Base-by-base conservation (phyloP, 495 filamentous ascomycete species). In the Hyaloscypha bicolor region DNA sequence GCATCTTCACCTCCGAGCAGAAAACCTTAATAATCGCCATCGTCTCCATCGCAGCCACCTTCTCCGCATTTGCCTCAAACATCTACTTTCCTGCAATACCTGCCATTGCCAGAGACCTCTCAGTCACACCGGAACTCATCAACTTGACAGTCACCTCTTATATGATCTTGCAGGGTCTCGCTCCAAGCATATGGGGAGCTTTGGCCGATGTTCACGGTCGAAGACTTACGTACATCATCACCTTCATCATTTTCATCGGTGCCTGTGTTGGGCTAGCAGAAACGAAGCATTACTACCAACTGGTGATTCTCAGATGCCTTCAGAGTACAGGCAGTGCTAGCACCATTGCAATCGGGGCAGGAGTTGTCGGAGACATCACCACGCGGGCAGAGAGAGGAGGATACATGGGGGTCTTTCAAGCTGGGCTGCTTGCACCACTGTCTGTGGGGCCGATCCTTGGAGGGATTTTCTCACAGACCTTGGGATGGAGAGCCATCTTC, bases 221-320 rank as follows among this genome's bases (percentile, higher is more conserved):
- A 31, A 72, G 88, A 58, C 83, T 82, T 0, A 84, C 83, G 0
- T 90, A 86, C 59, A 81, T 89, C 21, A 69, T 86, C n/a, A 78
- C 79, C n/a, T 86, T 90, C 59, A 61, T 76, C 57, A 79, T 90
- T 29, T 91, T 88, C 69, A 72, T 87, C 5, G 79, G 76, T 51
- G 88, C 88, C 39, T 87, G 87, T 70, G 80, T 90, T 39, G 89
- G 87, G 0, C 76, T 90, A 0, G 87, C 87, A 9, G 71, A 89
- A 35, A 85, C 88, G 48, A 77, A 83, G 31, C 77, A 81, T 57
- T 91, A 86, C 66, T 80, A 83, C 12, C 83, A 86, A 0, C 71
- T 91, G n/a, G 69, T 91, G 14, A 78, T 89, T 0, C 73, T 91
- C 9, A 79, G 89, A 22, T 86, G 84, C 77, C 31, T 90, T 1